Evolutionary conservation across 345 rosid genomes (phyloP), one percentile per base, ranked within the genome.

Genomic region (Eutrema heterophyllum): DNA sequence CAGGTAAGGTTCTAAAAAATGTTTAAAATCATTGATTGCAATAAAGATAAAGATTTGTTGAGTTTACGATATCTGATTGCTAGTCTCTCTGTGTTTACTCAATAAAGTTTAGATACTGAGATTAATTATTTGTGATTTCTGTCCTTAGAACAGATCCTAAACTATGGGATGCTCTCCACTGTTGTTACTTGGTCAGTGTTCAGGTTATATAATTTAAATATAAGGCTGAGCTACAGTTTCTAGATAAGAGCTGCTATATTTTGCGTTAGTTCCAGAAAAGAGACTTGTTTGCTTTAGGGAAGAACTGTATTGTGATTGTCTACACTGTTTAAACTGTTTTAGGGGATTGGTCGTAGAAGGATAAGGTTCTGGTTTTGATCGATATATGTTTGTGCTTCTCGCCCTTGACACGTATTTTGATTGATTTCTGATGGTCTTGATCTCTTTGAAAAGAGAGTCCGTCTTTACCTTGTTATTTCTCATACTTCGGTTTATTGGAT

Each of bases 1-100:
- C 98, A 96, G 94, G 98, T 92, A 64, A 83, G 64, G 1, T 7
- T 69, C 36, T 62, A 7, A 9, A 45, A 21, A n/a, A 26, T 46
- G 9, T 33, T 55, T 21, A 8, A 15, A 9, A 2, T 36, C 63
- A n/a, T 56, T n/a, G 15, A 15, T 32, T 32, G 65, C 56, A 69
- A 33, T 14, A 21, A 33, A 57, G 24, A 6, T 56, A 4, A 32
- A 18, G 5, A 6, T 39, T 32, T 3, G 9, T 36, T 66, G 21
- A 3, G 36, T 67, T 58, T 57, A 55, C 48, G 48, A 10, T 5
- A 46, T 71, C 7, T 60, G 41, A 4, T 26, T 45, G 26, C 58
- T 36, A 46, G 26, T 66, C 21, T 35, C 41, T 39, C 7, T 45
- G 38, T 70, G 57, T 16, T 56, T 55, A 12, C 16, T 16, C 24